phyloP scores from a whole-genome alignment of 208 protist species.

The Leishmania martiniquensis region DNA sequence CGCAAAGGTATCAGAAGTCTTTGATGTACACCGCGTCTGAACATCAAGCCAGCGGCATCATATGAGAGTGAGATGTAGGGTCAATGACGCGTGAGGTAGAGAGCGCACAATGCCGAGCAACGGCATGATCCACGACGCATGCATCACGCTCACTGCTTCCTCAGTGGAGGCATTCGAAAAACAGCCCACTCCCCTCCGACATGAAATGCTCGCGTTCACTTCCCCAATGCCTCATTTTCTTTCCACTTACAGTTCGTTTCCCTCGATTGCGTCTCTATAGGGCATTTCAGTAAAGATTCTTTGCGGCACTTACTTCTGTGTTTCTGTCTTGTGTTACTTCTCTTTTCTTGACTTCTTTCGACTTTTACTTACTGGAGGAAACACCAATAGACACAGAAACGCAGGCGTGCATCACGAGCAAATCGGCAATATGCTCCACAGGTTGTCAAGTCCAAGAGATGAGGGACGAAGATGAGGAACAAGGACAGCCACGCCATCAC shows the following conservation, averaged over 20 bases:
- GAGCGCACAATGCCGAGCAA: background rate
- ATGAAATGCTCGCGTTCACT: background rate
- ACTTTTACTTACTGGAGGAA: conserved; percentile 10
- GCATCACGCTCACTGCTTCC: background rate
- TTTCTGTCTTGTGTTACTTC: background rate
- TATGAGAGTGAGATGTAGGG: too few species aligned
- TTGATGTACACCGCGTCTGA: background rate
- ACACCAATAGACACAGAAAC: background rate
- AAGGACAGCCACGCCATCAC: background rate
- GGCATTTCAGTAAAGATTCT: background rate
- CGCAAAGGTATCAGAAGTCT: background rate
- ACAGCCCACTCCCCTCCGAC: background rate
- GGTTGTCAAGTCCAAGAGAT: conserved; percentile 2
- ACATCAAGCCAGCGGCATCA: background rate
- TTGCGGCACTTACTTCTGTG: background rate
- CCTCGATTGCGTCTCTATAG: background rate
- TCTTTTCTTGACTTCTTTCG: background rate
- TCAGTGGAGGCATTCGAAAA: background rate
- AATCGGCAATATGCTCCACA: background rate
- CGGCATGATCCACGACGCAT: background rate
- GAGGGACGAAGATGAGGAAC: conserved; percentile 21
- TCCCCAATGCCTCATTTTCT: background rate
- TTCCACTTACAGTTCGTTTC: background rate
- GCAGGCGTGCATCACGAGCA: background rate
- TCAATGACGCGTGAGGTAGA: background rate